Evolutionary conservation across 352 stramenopile genomes (phyloP), one percentile per base, ranked within the genome.

Genomic region (Aphanomyces cochlioides): DNA sequence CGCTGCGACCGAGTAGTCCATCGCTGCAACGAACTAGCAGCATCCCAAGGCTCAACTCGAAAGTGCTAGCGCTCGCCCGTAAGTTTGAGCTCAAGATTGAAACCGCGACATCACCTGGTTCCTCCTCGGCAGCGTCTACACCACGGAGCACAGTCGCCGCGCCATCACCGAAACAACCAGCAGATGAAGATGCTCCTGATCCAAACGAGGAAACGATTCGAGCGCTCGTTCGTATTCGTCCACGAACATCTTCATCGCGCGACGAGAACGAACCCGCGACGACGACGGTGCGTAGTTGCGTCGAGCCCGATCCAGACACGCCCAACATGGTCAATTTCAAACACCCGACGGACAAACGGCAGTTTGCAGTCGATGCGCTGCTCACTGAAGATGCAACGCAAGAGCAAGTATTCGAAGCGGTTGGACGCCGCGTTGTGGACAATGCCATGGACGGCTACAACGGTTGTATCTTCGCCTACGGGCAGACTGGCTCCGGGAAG

Each of bases 381-480:
- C 96, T 96, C 56, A 72, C 73, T 0, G 80, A 89, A 39, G 77
- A n/a, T 10, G 85, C 82, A 21, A 76, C 78, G 19, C 90, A 97
- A 71, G 84, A 90, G 50, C 79, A 92, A 47, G 77, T 97, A 34
- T 96, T 95, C 72, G 73, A 89, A 40, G 80, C 89, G 56, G 84
- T 82, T 13, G 89, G 88, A 12, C 74, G 82, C 17, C 80, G 82
- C 0, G 86, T 90, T 0, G 86, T 96, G 7, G 88, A 94, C 56
- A 93, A 90, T 63, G 87, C 84, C 0, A 78, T 96, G 39, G 70
- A 89, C 37, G 89, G 89, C 15, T 96, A 92, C 74, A 95, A 96
- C 66, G 89, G 89, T 41, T 93, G 85, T 67, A 91, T 96, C 61
- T 96, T 96, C 56, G 89, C 89, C 5, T 96, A 96, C 61, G 89